A percentile compares a stretch with the other conserved stretches of the same genome.
Evolutionary conservation across 2,329 filamentous ascomycete species (phyloP).

Genomic region (Aureobasidium sp.): DNA sequence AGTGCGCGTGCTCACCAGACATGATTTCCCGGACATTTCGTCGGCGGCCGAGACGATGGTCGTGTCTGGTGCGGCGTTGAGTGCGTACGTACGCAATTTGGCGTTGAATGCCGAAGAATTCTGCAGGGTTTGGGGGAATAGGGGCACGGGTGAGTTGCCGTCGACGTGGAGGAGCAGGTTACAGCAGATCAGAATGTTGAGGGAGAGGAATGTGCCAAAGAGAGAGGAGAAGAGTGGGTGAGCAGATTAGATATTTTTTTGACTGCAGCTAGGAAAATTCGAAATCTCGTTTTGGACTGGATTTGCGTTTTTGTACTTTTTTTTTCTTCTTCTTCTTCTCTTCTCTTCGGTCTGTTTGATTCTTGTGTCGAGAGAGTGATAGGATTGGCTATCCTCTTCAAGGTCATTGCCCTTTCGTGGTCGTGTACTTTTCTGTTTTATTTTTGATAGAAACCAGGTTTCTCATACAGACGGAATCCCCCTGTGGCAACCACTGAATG

Average conservation of each 20-base stretch:
- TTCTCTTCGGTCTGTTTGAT: too few species aligned
- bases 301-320: too few species aligned
- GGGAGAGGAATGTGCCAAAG: constrained; percentile 48
- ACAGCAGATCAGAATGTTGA: constrained; percentile 73
- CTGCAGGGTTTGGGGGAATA: constrained; percentile 77
- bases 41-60: constrained; percentile 85
- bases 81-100: constrained; percentile 77
- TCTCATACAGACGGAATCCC: too few species aligned
- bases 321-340: too few species aligned
- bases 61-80: constrained; percentile 72
- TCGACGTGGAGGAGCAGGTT: constrained; percentile 86
- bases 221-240: not conserved
- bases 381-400: too few species aligned
- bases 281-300: too few species aligned
- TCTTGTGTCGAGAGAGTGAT: too few species aligned
- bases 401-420: too few species aligned
- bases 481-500: too few species aligned
- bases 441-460: too few species aligned
- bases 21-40: constrained; percentile 85
- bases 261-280: not conserved
- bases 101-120: constrained; percentile 93
- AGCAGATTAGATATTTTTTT: not conserved
- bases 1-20: constrained; percentile 81
- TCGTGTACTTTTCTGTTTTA: too few species aligned
- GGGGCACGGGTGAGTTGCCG: constrained; percentile 57